These are phyloP conservation scores for Gentiana dahurica DNA, from an alignment of 257 asterid genomes.

Conservation along the genomic window DNA sequence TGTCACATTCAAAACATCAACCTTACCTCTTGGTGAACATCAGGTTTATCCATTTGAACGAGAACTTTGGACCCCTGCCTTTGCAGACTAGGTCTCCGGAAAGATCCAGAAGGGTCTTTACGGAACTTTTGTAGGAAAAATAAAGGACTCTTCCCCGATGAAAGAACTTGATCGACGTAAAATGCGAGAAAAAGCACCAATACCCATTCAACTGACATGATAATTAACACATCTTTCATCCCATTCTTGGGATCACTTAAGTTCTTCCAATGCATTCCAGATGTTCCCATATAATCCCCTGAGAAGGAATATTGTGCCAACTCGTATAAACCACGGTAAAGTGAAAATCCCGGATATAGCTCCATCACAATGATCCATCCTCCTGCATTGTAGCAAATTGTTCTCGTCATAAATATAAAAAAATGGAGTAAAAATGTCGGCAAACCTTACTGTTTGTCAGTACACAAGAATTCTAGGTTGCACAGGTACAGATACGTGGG, in stretches of 20 bases:
- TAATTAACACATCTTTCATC: conserved; percentile 57
- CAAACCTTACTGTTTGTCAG: no score
- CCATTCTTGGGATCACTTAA: conserved; percentile 56
- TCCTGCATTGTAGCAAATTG: conserved; percentile 39
- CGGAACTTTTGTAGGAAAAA: conserved; percentile 36
- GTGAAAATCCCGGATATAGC: conserved; percentile 84
- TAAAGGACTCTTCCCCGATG: conserved; percentile 68
- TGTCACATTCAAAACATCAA: conserved; percentile 7
- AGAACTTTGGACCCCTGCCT: conserved; percentile 68
- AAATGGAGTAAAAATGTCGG: no score
- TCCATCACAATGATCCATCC: conserved; percentile 79
- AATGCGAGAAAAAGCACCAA: conserved; percentile 64
- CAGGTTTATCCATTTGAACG: conserved; percentile 67
- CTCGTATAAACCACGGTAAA: conserved; percentile 82
- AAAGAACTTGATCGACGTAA: conserved; percentile 53
- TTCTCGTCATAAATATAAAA: not conserved
- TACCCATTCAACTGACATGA: conserved; percentile 74
- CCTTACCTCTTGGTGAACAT: conserved; percentile 78
- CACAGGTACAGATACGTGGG: no score
- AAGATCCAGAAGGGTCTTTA: conserved; percentile 41
- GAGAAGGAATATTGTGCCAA: conserved; percentile 60
- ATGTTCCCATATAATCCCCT: conserved; percentile 74
- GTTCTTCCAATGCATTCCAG: conserved; percentile 89
- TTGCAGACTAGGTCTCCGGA: conserved; percentile 51
- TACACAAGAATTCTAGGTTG: no score